These are phyloP conservation scores for Pholiota molesta DNA, from an alignment of 768 basidiomycete genomes.

Conservation along the genomic window DNA sequence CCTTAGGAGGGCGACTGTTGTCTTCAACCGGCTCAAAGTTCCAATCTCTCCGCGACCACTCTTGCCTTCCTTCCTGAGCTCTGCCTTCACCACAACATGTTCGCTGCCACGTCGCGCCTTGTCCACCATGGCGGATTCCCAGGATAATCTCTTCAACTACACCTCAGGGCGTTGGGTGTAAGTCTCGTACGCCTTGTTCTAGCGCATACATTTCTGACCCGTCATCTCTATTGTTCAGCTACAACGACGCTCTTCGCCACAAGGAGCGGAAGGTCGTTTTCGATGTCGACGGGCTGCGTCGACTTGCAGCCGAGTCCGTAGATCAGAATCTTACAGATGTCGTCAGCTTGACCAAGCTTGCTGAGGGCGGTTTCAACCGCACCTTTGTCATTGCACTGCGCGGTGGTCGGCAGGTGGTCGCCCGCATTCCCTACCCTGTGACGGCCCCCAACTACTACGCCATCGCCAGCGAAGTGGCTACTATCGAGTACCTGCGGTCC, in stretches of 20 bases:
- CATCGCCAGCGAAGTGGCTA: slow-evolving; percentile 18
- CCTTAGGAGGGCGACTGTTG: too few relatives aligned
- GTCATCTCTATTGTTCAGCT: slow-evolving; percentile 34
- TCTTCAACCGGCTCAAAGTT: too few relatives aligned
- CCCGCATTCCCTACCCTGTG: slow-evolving; percentile 37
- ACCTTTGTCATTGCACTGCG: slow-evolving; percentile 37
- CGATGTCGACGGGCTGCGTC: slow-evolving; percentile 41
- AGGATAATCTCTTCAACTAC: slow-evolving; percentile 39
- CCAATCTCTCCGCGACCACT: too few relatives aligned
- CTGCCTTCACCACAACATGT: too few relatives aligned
- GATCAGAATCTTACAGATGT: slow-evolving; percentile 38
- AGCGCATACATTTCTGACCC: neutral
- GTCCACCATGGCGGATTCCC: too few relatives aligned
- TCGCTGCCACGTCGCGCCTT: too few relatives aligned
- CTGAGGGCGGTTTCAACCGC: slow-evolving; percentile 43
- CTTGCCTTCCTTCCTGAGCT: too few relatives aligned
- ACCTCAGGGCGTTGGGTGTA: slow-evolving; percentile 47
- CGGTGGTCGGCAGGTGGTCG: slow-evolving; percentile 33
- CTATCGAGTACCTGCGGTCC: slow-evolving; percentile 18
- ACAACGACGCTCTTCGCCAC: slow-evolving; percentile 48
- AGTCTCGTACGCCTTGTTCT: slow-evolving; percentile 35
- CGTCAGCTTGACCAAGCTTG: slow-evolving; percentile 40
- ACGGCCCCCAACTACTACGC: slow-evolving; percentile 21
- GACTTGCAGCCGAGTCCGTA: slow-evolving; percentile 48
- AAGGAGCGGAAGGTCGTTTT: slow-evolving; percentile 45